Evolutionary conservation across 2,329 filamentous ascomycete genomes (phyloP).

Genomic region (Mollisia scopiformis): DNA sequence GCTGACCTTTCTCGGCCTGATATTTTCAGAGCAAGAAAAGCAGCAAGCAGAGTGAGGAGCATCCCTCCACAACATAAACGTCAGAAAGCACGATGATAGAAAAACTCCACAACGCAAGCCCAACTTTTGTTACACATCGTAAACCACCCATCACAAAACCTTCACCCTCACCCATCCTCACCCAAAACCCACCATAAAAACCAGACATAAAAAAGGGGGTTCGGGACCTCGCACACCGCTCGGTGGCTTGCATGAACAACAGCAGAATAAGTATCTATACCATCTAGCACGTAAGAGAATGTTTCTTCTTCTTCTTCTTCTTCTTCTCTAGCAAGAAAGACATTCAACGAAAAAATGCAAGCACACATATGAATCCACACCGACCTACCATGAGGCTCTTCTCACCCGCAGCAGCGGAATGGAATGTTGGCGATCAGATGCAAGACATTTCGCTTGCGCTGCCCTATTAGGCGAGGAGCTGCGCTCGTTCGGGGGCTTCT

Average conservation of each 20-base stretch:
- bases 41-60: too few relatives aligned
- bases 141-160: neutral
- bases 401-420: neutral
- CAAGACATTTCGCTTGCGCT: constrained; percentile 14
- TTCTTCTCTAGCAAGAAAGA: too few relatives aligned
- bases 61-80: too few relatives aligned
- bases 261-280: neutral
- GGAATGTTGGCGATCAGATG: constrained; percentile 23
- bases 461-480: neutral
- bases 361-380: neutral
- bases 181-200: neutral
- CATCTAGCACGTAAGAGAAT: neutral
- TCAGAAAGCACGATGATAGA: neutral
- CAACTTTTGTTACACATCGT: neutral
- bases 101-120: neutral
- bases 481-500: constrained; percentile 1
- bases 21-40: too few relatives aligned
- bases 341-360: neutral
- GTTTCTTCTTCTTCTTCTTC: too few relatives aligned
- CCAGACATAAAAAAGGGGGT: neutral
- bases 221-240: neutral
- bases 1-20: too few relatives aligned
- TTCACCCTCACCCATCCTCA: neutral
- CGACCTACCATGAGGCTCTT: neutral
- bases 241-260: neutral